Evolutionary conservation across 768 basidiomycete genomes (phyloP).

Genomic region (Daedaleopsis sinensis): DNA sequence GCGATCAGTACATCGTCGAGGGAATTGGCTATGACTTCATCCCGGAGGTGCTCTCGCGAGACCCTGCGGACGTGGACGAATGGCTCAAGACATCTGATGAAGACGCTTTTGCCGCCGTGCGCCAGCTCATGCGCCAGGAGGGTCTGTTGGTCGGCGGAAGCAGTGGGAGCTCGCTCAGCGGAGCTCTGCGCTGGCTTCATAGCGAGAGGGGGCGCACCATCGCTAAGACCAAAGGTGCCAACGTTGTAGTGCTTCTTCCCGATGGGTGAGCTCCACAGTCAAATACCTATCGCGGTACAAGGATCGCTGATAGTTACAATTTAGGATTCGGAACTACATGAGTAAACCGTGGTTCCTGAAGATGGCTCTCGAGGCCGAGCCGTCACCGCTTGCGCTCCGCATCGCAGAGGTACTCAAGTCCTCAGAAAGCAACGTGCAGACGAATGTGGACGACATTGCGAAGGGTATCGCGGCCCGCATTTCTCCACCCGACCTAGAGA

Average conservation of each 20-base stretch:
- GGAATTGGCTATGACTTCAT: conserved; percentile 98
- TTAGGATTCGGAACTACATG: conserved; percentile 91
- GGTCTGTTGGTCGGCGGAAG: conserved; percentile 93
- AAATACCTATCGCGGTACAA: background rate
- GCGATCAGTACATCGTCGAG: conserved; percentile 75
- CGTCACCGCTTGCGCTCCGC: conserved; percentile 52
- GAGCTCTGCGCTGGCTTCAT: conserved; percentile 77
- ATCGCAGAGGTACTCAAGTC: conserved; percentile 46
- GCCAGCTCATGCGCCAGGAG: conserved; percentile 78
- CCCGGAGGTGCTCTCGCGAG: conserved; percentile 81
- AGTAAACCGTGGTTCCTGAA: conserved; percentile 90
- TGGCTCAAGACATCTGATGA: conserved; percentile 89
- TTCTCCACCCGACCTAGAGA: conserved; percentile 10
- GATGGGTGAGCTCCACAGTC: conserved; percentile 68
- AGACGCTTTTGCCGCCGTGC: conserved; percentile 77
- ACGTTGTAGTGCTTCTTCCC: conserved; percentile 87
- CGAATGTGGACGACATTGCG: conserved; percentile 20
- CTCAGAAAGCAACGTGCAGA: conserved; percentile 23
- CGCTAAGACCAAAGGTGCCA: conserved; percentile 70
- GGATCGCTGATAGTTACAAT: background rate
- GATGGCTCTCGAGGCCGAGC: conserved; percentile 58
- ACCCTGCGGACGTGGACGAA: conserved; percentile 56
- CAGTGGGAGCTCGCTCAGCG: conserved; percentile 83
- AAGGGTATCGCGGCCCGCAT: conserved; percentile 25
- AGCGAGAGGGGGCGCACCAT: conserved; percentile 65